These are phyloP conservation scores for Xylaria multiplex DNA, from an alignment of 2,329 filamentous ascomycete species.

Conservation along the genomic window DNA sequence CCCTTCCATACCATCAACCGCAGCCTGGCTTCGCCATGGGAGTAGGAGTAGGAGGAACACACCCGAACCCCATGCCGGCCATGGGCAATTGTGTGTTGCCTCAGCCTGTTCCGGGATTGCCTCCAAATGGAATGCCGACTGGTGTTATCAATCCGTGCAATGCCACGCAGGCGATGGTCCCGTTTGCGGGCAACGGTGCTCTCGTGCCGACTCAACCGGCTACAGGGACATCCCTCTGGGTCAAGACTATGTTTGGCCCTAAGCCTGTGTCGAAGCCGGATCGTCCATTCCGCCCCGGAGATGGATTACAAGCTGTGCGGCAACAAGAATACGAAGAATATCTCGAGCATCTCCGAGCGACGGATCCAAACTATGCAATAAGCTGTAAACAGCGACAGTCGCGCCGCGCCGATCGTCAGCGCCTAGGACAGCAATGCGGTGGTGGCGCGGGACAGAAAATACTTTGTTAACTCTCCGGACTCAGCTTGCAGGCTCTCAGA, in stretches of 20 bases:
- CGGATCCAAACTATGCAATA: constrained; percentile 42
- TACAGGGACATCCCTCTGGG: constrained; percentile 30
- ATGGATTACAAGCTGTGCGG: constrained; percentile 36
- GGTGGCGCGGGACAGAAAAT: background rate
- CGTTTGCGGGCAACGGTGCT: constrained; percentile 9
- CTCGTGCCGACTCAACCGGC: constrained; percentile 5
- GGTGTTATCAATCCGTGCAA: constrained; percentile 12
- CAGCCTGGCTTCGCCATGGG: constrained; percentile 14
- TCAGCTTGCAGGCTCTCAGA: background rate
- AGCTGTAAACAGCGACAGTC: constrained; percentile 47
- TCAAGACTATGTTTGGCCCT: constrained; percentile 45
- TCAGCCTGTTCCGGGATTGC: constrained; percentile 5
- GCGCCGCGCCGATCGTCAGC: constrained; percentile 41
- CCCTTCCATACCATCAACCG: constrained; percentile 2
- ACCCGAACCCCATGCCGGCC: constrained; percentile 1
- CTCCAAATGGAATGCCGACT: constrained; percentile 6
- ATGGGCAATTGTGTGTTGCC: constrained; percentile 1
- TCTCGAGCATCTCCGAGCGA: constrained; percentile 44
- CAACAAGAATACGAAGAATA: constrained; percentile 49
- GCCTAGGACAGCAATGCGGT: background rate
- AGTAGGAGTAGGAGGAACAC: constrained; percentile 12
- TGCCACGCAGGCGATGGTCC: background rate
- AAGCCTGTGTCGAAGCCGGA: constrained; percentile 49
- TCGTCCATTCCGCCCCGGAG: constrained; percentile 40
- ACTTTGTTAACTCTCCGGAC: constrained; percentile 9